Conservation (phyloP, 768 basidiomycete species). For the Saitozyma sp. region DNA sequence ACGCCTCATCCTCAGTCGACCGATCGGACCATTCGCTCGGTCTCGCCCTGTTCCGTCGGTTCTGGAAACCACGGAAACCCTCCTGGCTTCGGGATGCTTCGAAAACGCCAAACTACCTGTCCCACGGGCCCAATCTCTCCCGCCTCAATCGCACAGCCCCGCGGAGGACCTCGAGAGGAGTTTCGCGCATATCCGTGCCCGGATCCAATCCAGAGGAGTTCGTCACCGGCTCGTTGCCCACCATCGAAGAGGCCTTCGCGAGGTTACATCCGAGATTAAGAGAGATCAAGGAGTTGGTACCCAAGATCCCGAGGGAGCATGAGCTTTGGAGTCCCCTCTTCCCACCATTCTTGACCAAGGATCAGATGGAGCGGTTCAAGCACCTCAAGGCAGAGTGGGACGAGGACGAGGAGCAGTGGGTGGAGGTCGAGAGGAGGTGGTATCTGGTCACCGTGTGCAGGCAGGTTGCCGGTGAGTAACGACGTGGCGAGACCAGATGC, state of each 20-base stretch:
- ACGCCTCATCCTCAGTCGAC: constrained; percentile 21
- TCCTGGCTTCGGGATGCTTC: constrained; percentile 9
- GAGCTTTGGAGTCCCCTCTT: constrained; percentile 40
- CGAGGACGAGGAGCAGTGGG: constrained; percentile 26
- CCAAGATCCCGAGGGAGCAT: constrained; percentile 35
- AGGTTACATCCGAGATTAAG: constrained; percentile 26
- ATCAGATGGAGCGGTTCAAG: constrained; percentile 28
- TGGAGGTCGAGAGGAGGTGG: constrained; percentile 28
- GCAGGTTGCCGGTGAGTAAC: constrained; percentile 43
- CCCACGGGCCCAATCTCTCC: constrained; percentile 17
- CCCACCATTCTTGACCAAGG: constrained; percentile 34
- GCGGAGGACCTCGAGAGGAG: constrained; percentile 7
- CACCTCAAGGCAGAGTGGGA: constrained; percentile 34
- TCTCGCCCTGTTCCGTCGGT: neutral
- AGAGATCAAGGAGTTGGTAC: constrained; percentile 27
- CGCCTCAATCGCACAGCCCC: constrained; percentile 10
- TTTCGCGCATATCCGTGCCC: constrained; percentile 19
- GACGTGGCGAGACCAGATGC: neutral
- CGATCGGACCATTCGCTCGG: neutral
- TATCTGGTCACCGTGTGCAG: constrained; percentile 39
- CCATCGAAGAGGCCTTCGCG: constrained; percentile 34
- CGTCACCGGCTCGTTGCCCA: constrained; percentile 26
- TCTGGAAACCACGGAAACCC: constrained; percentile 3
- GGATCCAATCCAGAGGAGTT: constrained; percentile 33
- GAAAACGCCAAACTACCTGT: constrained; percentile 3